These are phyloP conservation scores for Talaromyces adpressus DNA, from an alignment of 495 filamentous ascomycete genomes.

Conservation along the genomic window DNA sequence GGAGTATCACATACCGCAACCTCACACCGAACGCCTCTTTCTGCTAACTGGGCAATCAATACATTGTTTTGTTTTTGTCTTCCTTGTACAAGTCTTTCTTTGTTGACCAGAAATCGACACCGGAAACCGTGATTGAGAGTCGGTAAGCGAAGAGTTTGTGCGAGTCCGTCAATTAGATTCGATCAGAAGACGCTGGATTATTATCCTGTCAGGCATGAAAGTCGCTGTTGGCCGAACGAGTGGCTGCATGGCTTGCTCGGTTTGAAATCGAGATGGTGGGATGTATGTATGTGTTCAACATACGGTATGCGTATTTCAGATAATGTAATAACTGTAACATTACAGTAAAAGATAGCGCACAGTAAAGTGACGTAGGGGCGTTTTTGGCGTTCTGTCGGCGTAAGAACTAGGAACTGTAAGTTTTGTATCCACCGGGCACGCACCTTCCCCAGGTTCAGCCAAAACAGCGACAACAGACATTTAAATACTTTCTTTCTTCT, in stretches of 20 bases:
- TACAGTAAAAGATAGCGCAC: background rate
- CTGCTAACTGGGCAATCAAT: background rate
- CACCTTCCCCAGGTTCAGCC: background rate
- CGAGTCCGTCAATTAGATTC: background rate
- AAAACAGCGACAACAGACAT: background rate
- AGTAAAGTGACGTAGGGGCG: background rate
- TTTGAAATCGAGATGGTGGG: background rate
- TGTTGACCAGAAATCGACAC: background rate
- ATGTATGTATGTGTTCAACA: background rate
- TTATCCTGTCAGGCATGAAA: background rate
- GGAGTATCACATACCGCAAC: background rate
- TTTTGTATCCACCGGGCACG: background rate
- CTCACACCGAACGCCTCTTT: background rate
- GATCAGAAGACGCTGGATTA: background rate
- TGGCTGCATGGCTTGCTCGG: background rate
- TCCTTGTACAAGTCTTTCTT: background rate
- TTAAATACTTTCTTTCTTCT: background rate
- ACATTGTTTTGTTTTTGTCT: background rate
- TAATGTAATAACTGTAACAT: background rate
- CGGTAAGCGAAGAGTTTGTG: background rate
- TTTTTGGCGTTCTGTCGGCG: background rate
- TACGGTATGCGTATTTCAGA: background rate
- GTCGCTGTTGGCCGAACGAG: background rate
- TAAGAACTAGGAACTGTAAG: background rate
- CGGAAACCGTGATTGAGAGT: background rate